phyloP scores from a whole-genome alignment of 345 rosid species.

The Eucalyptus polybractea region DNA sequence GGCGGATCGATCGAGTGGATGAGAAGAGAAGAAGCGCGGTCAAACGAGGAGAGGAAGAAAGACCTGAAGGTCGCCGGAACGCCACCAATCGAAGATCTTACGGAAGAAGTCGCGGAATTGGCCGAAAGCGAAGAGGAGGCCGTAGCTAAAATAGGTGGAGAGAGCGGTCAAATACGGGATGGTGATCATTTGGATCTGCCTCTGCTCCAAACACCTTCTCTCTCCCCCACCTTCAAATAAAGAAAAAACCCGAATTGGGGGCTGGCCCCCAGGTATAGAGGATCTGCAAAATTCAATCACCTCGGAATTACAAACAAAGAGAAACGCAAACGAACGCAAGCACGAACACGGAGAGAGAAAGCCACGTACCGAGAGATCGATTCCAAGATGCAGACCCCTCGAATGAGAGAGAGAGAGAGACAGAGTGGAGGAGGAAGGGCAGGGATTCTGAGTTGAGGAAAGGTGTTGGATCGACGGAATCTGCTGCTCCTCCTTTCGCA shows the following conservation, averaged over 20 bases:
- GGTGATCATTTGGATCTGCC: slow-evolving; percentile 13
- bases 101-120: slow-evolving; percentile 39
- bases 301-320: neutral
- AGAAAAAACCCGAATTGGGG: no score
- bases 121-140: slow-evolving; percentile 33
- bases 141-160: slow-evolving; percentile 36
- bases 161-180: slow-evolving; percentile 39
- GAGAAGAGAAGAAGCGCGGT: neutral
- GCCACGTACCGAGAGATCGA: neutral
- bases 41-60: neutral
- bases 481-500: neutral
- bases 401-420: no score
- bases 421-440: neutral
- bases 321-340: neutral
- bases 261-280: no score
- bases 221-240: neutral
- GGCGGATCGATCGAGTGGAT: neutral
- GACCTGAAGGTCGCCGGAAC: slow-evolving; percentile 20
- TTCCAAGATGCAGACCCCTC: neutral
- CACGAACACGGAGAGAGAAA: neutral
- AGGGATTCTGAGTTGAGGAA: neutral
- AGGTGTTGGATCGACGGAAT: neutral
- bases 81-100: slow-evolving; percentile 26
- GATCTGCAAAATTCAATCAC: no score
- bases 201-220: neutral